Conservation (phyloP, 2,329 filamentous ascomycete species). For the Colletotrichum spinosum region DNA sequence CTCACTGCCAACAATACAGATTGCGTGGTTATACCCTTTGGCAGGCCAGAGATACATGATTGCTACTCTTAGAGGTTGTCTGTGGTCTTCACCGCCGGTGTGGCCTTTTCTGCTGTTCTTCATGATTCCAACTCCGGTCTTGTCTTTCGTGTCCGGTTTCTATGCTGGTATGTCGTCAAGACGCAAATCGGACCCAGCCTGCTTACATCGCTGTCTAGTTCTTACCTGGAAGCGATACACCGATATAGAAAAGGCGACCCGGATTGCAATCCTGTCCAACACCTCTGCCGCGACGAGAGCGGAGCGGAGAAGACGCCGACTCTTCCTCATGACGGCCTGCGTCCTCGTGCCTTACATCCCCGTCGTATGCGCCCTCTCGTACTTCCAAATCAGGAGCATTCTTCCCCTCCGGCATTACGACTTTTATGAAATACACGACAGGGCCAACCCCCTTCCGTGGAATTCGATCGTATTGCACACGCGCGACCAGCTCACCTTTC, state of each 20-base stretch:
- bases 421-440: slow-evolving; percentile 56
- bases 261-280: slow-evolving; percentile 53
- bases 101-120: slow-evolving; percentile 64
- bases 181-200: neutral
- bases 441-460: slow-evolving; percentile 54
- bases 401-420: slow-evolving; percentile 49
- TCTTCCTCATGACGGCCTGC: slow-evolving; percentile 66
- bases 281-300: slow-evolving; percentile 54
- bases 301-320: slow-evolving; percentile 61
- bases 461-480: slow-evolving; percentile 59
- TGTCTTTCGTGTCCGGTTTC: slow-evolving; percentile 56
- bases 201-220: slow-evolving; percentile 46
- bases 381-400: slow-evolving; percentile 52
- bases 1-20: slow-evolving; percentile 61
- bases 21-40: slow-evolving; percentile 60
- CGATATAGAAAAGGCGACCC: slow-evolving; percentile 55
- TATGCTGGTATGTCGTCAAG: slow-evolving; percentile 59
- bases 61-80: slow-evolving; percentile 63
- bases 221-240: slow-evolving; percentile 62
- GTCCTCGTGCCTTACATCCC: slow-evolving; percentile 66
- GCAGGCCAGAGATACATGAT: slow-evolving; percentile 61
- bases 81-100: slow-evolving; percentile 54
- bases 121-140: slow-evolving; percentile 57
- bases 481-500: slow-evolving; percentile 52
- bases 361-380: slow-evolving; percentile 54